phyloP scores from a whole-genome alignment of 345 rosid species.

The Cardiospermum halicacabum region DNA sequence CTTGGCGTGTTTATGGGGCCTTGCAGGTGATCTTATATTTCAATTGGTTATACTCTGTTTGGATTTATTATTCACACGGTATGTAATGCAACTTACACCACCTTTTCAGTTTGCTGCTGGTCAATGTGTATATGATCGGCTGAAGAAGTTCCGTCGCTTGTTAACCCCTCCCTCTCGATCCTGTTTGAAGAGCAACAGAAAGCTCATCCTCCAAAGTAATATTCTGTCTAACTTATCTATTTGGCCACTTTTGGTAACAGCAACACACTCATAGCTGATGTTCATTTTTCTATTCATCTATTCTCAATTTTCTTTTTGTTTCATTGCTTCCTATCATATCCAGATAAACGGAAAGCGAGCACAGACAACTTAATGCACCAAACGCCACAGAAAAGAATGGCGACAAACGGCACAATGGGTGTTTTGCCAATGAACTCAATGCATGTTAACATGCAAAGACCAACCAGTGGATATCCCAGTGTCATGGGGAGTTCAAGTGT shows the following conservation, averaged over 20 bases:
- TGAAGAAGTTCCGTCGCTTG: slow-evolving; percentile 49
- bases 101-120: slow-evolving; percentile 71
- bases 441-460: slow-evolving; percentile 48
- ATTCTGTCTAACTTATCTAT: slow-evolving; percentile 10
- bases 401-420: slow-evolving; percentile 35
- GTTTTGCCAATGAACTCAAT: slow-evolving; percentile 51
- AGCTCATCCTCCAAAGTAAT: slow-evolving; percentile 44
- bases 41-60: background rate
- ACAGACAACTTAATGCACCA: slow-evolving; percentile 60
- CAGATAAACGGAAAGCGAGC: slow-evolving; percentile 81
- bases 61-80: background rate
- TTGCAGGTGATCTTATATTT: slow-evolving; percentile 48
- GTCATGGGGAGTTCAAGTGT: slow-evolving; percentile 29
- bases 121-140: slow-evolving; percentile 55
- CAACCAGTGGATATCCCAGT: slow-evolving; percentile 31
- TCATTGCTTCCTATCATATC: slow-evolving; percentile 5
- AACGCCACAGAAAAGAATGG: slow-evolving; percentile 59
- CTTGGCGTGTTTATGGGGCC: slow-evolving; percentile 81
- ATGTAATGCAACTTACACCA: slow-evolving; percentile 15
- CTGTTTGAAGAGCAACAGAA: slow-evolving; percentile 44
- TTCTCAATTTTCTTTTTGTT: slow-evolving; percentile 10
- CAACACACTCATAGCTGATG: too few relatives aligned
- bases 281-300: background rate
- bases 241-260: too few relatives aligned
- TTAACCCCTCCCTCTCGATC: slow-evolving; percentile 46